These are phyloP conservation scores for Acanthochlamys bracteata DNA, from an alignment of 106 monocot species.

Conservation along the genomic window DNA sequence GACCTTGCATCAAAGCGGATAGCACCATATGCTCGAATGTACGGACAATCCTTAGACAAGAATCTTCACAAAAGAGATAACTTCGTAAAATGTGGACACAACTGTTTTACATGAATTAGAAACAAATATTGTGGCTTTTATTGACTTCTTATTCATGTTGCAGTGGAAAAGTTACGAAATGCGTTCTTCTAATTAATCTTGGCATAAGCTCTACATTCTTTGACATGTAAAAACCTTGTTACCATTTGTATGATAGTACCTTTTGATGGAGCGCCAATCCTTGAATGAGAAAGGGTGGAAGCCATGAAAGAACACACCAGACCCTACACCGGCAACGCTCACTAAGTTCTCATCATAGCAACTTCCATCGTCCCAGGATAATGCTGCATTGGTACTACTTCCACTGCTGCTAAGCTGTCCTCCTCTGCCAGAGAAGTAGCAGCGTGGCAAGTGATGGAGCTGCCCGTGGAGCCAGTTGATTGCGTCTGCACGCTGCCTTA, in stretches of 20 bases:
- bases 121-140: too few relatives aligned
- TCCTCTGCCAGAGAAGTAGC: slow-evolving; percentile 69
- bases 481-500: slow-evolving; percentile 45
- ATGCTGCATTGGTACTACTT: slow-evolving; percentile 10
- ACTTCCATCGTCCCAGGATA: background rate
- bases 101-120: background rate
- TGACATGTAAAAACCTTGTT: background rate
- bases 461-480: slow-evolving; percentile 74
- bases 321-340: slow-evolving; percentile 80
- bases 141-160: too few relatives aligned
- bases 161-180: too few relatives aligned
- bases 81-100: background rate
- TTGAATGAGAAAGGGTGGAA: slow-evolving; percentile 49
- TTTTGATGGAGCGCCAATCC: slow-evolving; percentile 78
- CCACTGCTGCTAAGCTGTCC: background rate
- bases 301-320: slow-evolving; percentile 65
- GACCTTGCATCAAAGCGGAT: slow-evolving; percentile 81
- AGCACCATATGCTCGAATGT: slow-evolving; percentile 86
- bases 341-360: slow-evolving; percentile 14
- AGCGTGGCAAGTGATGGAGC: slow-evolving; percentile 39
- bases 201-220: background rate
- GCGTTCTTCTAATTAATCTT: too few relatives aligned
- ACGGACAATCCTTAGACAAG: slow-evolving; percentile 59
- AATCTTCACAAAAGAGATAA: slow-evolving; percentile 41
- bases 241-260: slow-evolving; percentile 24